phyloP scores from a whole-genome alignment of 441 rosid species.

The Bruguiera hainesii region DNA sequence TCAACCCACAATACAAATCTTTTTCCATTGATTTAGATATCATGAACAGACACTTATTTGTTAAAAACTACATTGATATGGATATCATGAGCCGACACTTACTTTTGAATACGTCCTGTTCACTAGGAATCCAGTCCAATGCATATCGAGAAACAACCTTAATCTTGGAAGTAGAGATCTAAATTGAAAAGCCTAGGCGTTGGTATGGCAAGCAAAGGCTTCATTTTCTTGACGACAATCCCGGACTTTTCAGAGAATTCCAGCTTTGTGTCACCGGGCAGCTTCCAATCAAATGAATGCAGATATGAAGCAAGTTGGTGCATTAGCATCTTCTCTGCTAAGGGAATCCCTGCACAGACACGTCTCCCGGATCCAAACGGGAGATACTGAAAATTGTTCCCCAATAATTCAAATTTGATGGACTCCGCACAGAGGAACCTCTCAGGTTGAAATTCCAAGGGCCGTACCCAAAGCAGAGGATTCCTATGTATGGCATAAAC shows the following conservation, averaged over 20 bases:
- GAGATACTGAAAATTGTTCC: constrained; percentile 13
- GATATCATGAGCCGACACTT: too few species aligned
- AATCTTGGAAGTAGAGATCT: not conserved
- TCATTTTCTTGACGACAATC: constrained; percentile 10
- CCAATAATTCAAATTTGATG: constrained; percentile 9
- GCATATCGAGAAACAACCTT: too few species aligned
- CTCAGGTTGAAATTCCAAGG: constrained; percentile 25
- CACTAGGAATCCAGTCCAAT: too few species aligned
- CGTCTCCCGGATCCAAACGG: constrained; percentile 26
- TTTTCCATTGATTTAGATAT: too few species aligned
- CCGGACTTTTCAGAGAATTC: constrained; percentile 19
- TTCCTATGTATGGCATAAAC: constrained; percentile 14
- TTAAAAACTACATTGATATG: too few species aligned
- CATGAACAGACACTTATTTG: too few species aligned
- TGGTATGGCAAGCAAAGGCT: constrained; percentile 12
- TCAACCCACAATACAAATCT: too few species aligned
- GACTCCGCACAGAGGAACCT: not conserved
- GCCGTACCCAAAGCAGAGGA: constrained; percentile 30
- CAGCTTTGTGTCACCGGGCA: constrained; percentile 2
- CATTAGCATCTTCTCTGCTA: constrained; percentile 20
- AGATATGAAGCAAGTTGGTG: constrained; percentile 13
- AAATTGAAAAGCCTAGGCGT: constrained; percentile 5
- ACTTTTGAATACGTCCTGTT: too few species aligned
- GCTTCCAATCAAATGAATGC: constrained; percentile 16
- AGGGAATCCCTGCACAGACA: constrained; percentile 12